A percentile compares a stretch with the other conserved stretches of the same genome.
These are phyloP conservation scores for Boletus vinaceobasis DNA, from an alignment of 768 basidiomycete species.

Conservation along the genomic window DNA sequence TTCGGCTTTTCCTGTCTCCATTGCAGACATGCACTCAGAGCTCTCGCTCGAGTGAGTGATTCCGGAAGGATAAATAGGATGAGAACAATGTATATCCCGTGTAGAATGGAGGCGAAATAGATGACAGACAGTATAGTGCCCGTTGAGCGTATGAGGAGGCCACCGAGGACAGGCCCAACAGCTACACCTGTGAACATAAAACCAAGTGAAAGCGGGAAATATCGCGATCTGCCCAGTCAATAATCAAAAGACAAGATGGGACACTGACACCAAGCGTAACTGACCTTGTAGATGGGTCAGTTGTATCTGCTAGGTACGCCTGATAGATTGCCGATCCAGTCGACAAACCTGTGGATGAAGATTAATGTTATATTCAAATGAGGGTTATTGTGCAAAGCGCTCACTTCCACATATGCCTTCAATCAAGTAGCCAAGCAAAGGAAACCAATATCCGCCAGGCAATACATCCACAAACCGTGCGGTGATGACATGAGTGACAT, in stretches of 20 bases:
- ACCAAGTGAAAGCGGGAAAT: conserved; percentile 65
- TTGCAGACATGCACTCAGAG: conserved; percentile 25
- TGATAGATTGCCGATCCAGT: conserved; percentile 51
- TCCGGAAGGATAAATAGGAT: conserved; percentile 71
- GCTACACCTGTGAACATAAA: conserved; percentile 72
- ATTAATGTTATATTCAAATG: not conserved
- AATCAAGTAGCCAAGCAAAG: conserved; percentile 59
- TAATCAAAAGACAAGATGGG: not conserved
- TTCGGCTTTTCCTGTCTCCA: conserved; percentile 10
- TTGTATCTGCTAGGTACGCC: conserved; percentile 70
- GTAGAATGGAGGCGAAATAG: conserved; percentile 55
- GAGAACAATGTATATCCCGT: conserved; percentile 47
- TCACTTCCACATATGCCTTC: conserved; percentile 74
- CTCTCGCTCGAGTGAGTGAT: conserved; percentile 56
- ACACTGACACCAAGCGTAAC: not conserved
- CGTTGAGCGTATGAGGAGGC: conserved; percentile 57
- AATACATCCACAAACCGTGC: conserved; percentile 52
- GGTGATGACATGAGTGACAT: conserved; percentile 67
- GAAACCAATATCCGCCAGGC: conserved; percentile 82
- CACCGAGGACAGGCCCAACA: conserved; percentile 71
- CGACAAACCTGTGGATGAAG: conserved; percentile 42
- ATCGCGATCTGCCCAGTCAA: conserved; percentile 46
- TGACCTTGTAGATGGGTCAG: conserved; percentile 52
- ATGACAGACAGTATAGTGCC: conserved; percentile 62
- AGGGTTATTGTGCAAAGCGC: conserved; percentile 14